Base-by-base conservation (phyloP, 2,329 filamentous ascomycete species). In the Aspergillus japonicus region DNA sequence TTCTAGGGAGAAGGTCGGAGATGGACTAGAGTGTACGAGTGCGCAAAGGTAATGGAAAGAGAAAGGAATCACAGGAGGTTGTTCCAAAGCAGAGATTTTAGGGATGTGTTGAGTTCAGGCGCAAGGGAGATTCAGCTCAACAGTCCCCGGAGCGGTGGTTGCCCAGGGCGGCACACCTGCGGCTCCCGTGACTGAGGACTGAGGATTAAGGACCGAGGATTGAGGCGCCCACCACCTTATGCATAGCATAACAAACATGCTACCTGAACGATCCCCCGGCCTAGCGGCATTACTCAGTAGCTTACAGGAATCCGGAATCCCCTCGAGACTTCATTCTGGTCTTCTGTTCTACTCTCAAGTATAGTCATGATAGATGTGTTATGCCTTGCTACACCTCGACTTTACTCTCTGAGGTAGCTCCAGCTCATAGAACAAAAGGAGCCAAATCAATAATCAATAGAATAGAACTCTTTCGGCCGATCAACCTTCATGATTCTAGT, bases 11-110 rank as follows among this genome's bases (percentile, higher is more conserved):
- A 29, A 64, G 68, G 61, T 64, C 57, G 47, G 24, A 56, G 1
- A 35, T 35, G 5, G 14, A 16, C 4, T 12, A 16, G 14, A 3
- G 1, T 35, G 14, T 12, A 54, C 21, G 39, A 50, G 42, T 23
- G 50, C 42, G 33, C 50, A 66, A 35, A 64, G 67, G 57, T 66
- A 63, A 59, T 59, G 60, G 52, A 48, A 44, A 84, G 4, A 84
- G 33, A 51, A 10, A 57, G 58, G 50, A 53, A 48, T 16, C 4
- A 50, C 56, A 61, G 65, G 65, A 67, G 64, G 61, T 60, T 62
- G 54, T 58, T 59, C 16, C 26, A 61, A 62, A 64, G 50, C 47
- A 47, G 44, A 52, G 54, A 50, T 49, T 52, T 19, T 57, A 49
- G 29, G 55, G 23, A n/a, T 14, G 50, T 48, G 48, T 35, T 42